Evolutionary conservation across 163 green algal genomes (phyloP).

Genomic region (Scenedesmus sp.): DNA sequence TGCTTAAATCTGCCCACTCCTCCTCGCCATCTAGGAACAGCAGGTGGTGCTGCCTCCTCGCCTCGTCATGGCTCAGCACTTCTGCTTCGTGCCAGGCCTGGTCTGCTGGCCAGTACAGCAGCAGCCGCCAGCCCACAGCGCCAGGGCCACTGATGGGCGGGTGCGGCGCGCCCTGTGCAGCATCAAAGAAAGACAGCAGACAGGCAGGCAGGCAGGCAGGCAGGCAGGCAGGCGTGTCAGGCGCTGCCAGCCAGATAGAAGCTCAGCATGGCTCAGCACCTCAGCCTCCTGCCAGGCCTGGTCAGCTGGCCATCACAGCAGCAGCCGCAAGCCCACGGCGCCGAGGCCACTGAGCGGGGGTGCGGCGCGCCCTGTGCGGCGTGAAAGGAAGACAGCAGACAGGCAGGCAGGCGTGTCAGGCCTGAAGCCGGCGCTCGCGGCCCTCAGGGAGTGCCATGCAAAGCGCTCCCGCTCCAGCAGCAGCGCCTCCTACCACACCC

Average conservation of each 20-base stretch:
- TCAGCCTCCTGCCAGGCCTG: conserved; percentile 54
- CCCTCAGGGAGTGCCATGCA: conserved; percentile 40
- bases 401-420: not conserved
- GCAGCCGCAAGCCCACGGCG: conserved; percentile 45
- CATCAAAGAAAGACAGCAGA: not conserved
- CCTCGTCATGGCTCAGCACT: conserved; percentile 69
- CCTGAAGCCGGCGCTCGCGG: conserved; percentile 35
- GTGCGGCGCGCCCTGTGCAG: conserved; percentile 2
- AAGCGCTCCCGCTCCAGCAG: conserved; percentile 46
- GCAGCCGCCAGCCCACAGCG: conserved; percentile 47
- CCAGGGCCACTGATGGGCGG: conserved; percentile 31
- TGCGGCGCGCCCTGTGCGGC: not conserved
- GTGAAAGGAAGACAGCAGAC: not conserved
- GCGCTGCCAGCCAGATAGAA: not conserved
- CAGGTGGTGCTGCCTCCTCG: conserved; percentile 71
- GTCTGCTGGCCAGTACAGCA: conserved; percentile 49
- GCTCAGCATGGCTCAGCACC: conserved; percentile 67
- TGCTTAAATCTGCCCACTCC: conserved; percentile 75
- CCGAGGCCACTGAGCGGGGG: conserved; percentile 27
- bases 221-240: not conserved
- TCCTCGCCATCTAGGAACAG: conserved; percentile 80
- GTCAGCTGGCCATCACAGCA: conserved; percentile 48
- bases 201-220: not conserved
- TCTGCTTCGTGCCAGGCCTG: conserved; percentile 54
- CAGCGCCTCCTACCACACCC: not conserved